phyloP scores from a whole-genome alignment of 73 alveolate species.

The Paramecium tetraurelia region DNA sequence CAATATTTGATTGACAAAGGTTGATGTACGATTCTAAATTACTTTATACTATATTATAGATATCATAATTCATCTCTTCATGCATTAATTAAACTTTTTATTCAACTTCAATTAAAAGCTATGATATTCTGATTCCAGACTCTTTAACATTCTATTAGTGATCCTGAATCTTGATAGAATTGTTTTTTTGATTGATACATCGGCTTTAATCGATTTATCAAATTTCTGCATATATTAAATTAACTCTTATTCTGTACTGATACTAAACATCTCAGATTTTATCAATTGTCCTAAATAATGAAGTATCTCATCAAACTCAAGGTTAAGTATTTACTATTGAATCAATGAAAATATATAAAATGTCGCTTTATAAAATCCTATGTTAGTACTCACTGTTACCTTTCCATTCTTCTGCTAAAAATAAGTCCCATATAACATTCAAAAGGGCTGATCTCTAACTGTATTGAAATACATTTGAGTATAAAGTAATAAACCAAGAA shows the following conservation, averaged over 20 bases:
- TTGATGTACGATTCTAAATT: background rate
- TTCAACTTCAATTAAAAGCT: slow-evolving; percentile 7
- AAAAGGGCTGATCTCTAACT: slow-evolving; percentile 66
- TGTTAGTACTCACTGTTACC: slow-evolving; percentile 5
- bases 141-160: slow-evolving; percentile 4
- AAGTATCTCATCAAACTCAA: slow-evolving; percentile 60
- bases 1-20: background rate
- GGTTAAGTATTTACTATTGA: background rate
- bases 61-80: background rate
- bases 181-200: background rate
- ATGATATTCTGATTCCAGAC: slow-evolving; percentile 26
- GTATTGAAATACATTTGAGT: slow-evolving; percentile 68
- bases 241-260: background rate
- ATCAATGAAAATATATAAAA: background rate
- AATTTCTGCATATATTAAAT: background rate
- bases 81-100: background rate
- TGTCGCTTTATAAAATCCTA: slow-evolving; percentile 39
- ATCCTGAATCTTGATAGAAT: background rate
- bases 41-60: background rate
- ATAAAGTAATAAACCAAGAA: slow-evolving; percentile 85
- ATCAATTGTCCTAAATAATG: slow-evolving; percentile 48
- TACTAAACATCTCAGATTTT: slow-evolving; percentile 34
- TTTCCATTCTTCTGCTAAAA: slow-evolving; percentile 75
- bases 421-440: slow-evolving; percentile 71
- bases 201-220: background rate